These are phyloP conservation scores for Rhodamnia argentea DNA, from an alignment of 345 rosid genomes.

Conservation along the genomic window DNA sequence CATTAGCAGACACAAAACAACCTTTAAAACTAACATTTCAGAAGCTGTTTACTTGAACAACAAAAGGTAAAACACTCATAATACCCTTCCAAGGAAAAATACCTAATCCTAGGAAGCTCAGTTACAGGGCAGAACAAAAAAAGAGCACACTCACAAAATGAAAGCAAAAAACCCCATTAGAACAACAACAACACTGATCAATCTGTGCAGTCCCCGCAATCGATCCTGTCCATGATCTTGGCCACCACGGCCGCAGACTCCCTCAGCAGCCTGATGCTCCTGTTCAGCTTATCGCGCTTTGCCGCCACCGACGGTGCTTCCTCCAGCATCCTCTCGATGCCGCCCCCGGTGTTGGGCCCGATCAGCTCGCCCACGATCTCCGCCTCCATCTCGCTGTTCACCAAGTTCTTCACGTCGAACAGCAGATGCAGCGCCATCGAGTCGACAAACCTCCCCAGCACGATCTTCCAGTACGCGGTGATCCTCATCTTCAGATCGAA, in stretches of 20 bases:
- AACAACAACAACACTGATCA: neutral
- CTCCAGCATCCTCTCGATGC: conserved; percentile 14
- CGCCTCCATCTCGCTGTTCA: conserved; percentile 8
- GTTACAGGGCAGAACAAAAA: neutral
- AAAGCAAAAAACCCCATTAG: neutral
- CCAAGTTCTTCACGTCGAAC: neutral
- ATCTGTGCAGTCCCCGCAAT: neutral
- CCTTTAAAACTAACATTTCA: neutral
- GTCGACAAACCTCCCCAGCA: conserved; percentile 16
- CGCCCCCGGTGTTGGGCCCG: neutral
- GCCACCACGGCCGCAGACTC: conserved; percentile 13
- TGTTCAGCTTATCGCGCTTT: conserved; percentile 16
- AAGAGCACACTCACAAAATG: neutral
- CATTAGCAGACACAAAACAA: neutral
- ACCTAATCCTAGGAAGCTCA: neutral
- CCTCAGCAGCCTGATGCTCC: conserved; percentile 7
- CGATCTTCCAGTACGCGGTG: conserved; percentile 11
- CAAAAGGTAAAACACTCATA: neutral
- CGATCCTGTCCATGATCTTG: conserved; percentile 4
- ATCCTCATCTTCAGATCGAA: conserved; percentile 19
- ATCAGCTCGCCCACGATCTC: conserved; percentile 9
- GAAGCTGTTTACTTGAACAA: neutral
- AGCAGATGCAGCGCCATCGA: conserved; percentile 9
- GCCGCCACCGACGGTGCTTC: conserved; percentile 12
- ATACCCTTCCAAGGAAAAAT: neutral